Evolutionary conservation across 2,329 filamentous ascomycete genomes (phyloP), one percentile per base, ranked within the genome.

Genomic region (Mycosphaerella arachidis): DNA sequence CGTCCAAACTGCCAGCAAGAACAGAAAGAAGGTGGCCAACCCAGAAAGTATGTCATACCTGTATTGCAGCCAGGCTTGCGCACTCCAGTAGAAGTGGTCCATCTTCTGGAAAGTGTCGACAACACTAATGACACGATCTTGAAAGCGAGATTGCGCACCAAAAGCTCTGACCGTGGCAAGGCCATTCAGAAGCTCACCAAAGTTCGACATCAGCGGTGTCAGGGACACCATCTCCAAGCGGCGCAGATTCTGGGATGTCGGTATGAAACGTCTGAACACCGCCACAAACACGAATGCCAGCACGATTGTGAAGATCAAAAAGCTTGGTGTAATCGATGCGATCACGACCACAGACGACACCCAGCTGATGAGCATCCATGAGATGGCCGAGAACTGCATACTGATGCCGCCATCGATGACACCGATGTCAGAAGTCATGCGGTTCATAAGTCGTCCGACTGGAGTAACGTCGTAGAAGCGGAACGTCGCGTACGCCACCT

Each of bases 61-160:
- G 69, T 89, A 91, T 72, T 87, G 86, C 2, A 96, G 80, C 92
- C 92, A 96, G 7, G 86, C 85, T 66, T 95, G 91, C 48, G 95
- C 81, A 60, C 87, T 90, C 78, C 92, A 96, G 76, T 95, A 96
- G 76, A 96, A 96, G 73, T 97, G 92, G 69, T 97, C 92, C 83
- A 96, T 94, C 71, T 91, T 91, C 73, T 96, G 92, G 71, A 96
- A 96, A 18, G 86, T 86, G 70, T 96, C 92, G 0, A 92, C 91
- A 0, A 92, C 91, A 1, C 82, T 78, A 35, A 97, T 87, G 55
- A 95, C 90, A 54, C 87, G 84, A 63, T 86, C 83, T 70, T 95
- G 91, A 70, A 96, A 96, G 55, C 89, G 86, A 4, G 82, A 78
- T 67, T 96, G 88, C 0, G 88, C 91, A 53, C 83, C 85, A 71